Evolutionary conservation across 148 eudicot species (phyloP).

Genomic region (Chenopodium suecicum): DNA sequence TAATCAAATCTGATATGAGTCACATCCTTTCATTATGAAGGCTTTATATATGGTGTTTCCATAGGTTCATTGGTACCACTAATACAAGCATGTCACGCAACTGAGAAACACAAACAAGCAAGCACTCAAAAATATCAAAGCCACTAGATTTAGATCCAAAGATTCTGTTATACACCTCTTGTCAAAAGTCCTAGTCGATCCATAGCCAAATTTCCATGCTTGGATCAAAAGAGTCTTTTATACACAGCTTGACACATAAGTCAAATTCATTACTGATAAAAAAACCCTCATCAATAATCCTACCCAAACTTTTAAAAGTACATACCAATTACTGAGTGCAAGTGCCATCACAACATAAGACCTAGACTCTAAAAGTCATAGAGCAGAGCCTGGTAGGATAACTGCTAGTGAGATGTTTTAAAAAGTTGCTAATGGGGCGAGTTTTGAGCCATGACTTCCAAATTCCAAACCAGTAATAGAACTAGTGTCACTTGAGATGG

Average conservation of each 20-base stretch:
- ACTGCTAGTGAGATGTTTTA: too few species aligned
- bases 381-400: not conserved
- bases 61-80: not conserved
- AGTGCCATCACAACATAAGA: not conserved
- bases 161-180: not conserved
- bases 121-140: not conserved
- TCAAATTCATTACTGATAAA: not conserved
- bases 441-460: not conserved
- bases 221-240: not conserved
- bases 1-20: too few species aligned
- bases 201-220: not conserved
- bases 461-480: not conserved
- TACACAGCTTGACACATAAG: not conserved
- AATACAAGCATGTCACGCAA: not conserved
- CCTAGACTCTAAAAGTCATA: not conserved
- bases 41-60: not conserved
- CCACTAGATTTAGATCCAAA: not conserved
- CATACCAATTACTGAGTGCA: too few species aligned
- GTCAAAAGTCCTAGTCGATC: not conserved
- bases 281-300: not conserved
- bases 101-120: not conserved
- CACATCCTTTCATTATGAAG: too few species aligned
- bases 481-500: not conserved
- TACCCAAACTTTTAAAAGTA: not conserved
- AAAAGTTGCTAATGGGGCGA: too few species aligned